These are phyloP conservation scores for Purpureocillium takamizusanense DNA, from an alignment of 2,329 filamentous ascomycete genomes.

Conservation along the genomic window DNA sequence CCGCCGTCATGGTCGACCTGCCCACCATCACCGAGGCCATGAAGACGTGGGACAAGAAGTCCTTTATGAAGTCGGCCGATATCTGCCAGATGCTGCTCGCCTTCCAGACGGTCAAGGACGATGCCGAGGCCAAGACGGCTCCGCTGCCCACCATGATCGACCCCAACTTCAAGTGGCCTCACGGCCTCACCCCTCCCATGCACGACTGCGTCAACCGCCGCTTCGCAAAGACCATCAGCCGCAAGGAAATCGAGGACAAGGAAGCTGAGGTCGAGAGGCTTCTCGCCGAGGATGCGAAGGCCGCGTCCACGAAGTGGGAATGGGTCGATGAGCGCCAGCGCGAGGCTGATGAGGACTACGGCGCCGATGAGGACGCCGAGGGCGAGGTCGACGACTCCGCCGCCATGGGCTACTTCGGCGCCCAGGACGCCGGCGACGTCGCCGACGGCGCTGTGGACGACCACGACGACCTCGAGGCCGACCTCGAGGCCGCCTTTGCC, in stretches of 20 bases:
- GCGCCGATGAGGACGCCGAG: conserved; percentile 42
- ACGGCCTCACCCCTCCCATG: conserved; percentile 83
- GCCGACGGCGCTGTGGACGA: conserved; percentile 32
- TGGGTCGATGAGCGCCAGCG: conserved; percentile 45
- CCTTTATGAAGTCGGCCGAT: conserved; percentile 82
- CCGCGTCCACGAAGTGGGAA: conserved; percentile 53
- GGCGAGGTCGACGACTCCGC: conserved; percentile 32
- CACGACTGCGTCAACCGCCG: conserved; percentile 74
- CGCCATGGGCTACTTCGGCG: conserved; percentile 28
- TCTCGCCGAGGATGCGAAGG: conserved; percentile 58
- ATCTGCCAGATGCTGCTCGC: conserved; percentile 85
- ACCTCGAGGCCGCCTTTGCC: conserved; percentile 45
- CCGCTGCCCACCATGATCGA: conserved; percentile 67
- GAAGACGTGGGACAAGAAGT: conserved; percentile 87
- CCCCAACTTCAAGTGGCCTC: conserved; percentile 64
- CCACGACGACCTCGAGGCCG: conserved; percentile 42
- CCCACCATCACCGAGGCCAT: conserved; percentile 83
- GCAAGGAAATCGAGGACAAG: conserved; percentile 77
- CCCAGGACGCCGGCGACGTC: conserved; percentile 18
- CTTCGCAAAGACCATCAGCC: conserved; percentile 74
- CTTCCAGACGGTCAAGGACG: conserved; percentile 56
- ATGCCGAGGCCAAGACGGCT: conserved; percentile 55
- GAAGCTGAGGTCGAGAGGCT: conserved; percentile 71
- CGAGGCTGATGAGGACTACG: conserved; percentile 32
- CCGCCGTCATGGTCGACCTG: conserved; percentile 71